Evolutionary conservation across 345 rosid species (phyloP), one percentile per base, ranked within the genome.

Genomic region (Excoecaria agallocha): DNA sequence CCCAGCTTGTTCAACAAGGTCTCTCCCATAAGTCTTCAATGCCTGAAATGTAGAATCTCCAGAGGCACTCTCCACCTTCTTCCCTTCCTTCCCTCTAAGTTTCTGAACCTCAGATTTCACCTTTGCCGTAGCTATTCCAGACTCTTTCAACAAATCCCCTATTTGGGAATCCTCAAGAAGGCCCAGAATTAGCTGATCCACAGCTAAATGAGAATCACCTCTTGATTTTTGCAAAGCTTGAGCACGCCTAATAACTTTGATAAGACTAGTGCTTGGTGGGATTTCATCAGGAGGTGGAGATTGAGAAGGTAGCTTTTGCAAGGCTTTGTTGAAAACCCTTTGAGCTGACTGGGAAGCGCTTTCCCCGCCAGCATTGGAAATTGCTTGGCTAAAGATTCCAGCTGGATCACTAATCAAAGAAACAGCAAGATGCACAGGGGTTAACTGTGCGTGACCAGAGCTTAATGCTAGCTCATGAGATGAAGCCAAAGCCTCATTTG

Each of bases 1-100:
- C 64, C 97, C 97, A 5, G 95, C 98, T 70, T 88, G 89, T 77
- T 94, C 97, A 20, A 94, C 98, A 4, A 94, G 89, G 70, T 94
- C 97, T 62, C 97, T 85, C 6, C 97, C 98, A 24, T 94, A 92
- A 22, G 93, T 94, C 87, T 92, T 92, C 78, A 94, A 71, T 51
- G 97, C 97, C 72, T 94, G 97, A 46, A 88, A 92, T 41, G 57
- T 85, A 0, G 93, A 84, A 19, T 92, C 97, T 3, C 93, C 97
- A 3, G 95, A 76, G 48, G 97, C 98, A 73, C 95, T 92, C 82
- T 92, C 94, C 60, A 92, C 98, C 79, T 89, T 94, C 80, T 78
- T 90, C 7, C 96, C 96, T 74, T 90, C 90, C 80, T 90, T 94
- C 3, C 97, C 97, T 24, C 97, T 85, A 51, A 94, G 91, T 80